A percentile compares a stretch with the other conserved stretches of the same genome.
Conservation (phyloP, 2,329 filamentous ascomycete species). For the Aspergillus melleus region DNA sequence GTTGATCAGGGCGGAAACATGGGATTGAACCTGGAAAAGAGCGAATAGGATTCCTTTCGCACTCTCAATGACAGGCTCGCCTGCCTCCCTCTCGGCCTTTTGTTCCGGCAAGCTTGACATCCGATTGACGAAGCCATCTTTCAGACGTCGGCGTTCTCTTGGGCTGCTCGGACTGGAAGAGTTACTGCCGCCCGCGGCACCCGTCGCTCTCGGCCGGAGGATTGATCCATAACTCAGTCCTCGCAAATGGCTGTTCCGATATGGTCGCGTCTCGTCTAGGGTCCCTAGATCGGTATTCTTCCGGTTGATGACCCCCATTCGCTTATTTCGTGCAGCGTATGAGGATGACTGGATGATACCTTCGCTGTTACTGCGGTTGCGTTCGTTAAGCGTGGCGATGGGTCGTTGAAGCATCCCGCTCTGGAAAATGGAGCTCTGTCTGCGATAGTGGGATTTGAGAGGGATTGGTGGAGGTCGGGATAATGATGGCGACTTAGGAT, state of each 20-base stretch:
- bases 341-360: conserved; percentile 52
- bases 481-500: conserved; percentile 68
- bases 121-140: conserved; percentile 49
- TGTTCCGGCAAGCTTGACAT: conserved; percentile 60
- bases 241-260: conserved; percentile 56
- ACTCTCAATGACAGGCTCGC: conserved; percentile 55
- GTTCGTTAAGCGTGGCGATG: conserved; percentile 67
- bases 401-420: conserved; percentile 62
- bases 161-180: conserved; percentile 48
- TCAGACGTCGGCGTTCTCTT: conserved; percentile 41
- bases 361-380: conserved; percentile 63
- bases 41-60: conserved; percentile 58
- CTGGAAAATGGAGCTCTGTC: conserved; percentile 38
- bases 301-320: conserved; percentile 61
- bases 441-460: conserved; percentile 74
- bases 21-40: conserved; percentile 53
- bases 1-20: conserved; percentile 48
- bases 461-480: conserved; percentile 75
- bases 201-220: conserved; percentile 40
- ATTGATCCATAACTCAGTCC: conserved; percentile 60
- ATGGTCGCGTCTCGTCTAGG: conserved; percentile 53
- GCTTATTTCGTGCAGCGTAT: conserved; percentile 51
- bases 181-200: conserved; percentile 35
- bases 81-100: conserved; percentile 48
- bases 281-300: conserved; percentile 57